These are phyloP conservation scores for Chaetothyriales sp. DNA, from an alignment of 2,329 filamentous ascomycete species.

Conservation along the genomic window DNA sequence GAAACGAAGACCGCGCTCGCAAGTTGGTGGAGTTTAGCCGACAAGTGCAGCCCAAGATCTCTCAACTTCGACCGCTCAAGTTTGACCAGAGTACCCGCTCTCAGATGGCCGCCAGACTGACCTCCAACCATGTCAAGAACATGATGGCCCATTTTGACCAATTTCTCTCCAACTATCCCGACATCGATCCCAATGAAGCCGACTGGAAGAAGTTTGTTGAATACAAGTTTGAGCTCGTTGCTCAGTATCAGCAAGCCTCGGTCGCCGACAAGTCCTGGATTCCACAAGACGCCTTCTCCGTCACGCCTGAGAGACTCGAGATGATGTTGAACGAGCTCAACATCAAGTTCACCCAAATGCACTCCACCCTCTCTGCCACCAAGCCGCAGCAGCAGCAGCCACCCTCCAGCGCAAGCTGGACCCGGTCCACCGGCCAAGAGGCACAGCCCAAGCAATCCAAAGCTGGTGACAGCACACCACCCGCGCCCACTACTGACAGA, in stretches of 20 bases:
- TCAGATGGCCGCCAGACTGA: conserved; percentile 22
- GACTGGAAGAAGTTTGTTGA: conserved; percentile 12
- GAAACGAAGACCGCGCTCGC: conserved; percentile 24
- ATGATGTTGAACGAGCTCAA: conserved; percentile 27
- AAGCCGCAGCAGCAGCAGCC: conserved; percentile 29
- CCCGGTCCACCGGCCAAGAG: conserved; percentile 11
- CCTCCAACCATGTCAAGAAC: conserved; percentile 28
- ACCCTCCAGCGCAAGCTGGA: conserved; percentile 14
- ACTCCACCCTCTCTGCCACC: neutral
- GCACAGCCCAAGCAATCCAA: conserved; percentile 21
- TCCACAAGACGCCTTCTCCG: conserved; percentile 30
- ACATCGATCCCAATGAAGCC: conserved; percentile 27
- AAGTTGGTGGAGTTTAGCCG: conserved; percentile 28
- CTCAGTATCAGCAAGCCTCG: conserved; percentile 28
- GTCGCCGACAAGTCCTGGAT: conserved; percentile 25
- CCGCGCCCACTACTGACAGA: conserved; percentile 37
- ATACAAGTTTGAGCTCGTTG: conserved; percentile 32
- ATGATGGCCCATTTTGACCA: conserved; percentile 32
- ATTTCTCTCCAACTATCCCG: conserved; percentile 28
- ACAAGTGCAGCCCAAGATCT: conserved; percentile 26
- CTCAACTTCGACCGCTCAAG: conserved; percentile 21
- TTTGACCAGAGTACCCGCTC: neutral
- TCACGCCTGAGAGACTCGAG: conserved; percentile 28
- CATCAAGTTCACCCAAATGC: conserved; percentile 25
- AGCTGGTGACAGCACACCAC: conserved; percentile 31